phyloP scores from a whole-genome alignment of 164 flowering plant species.

The Macadamia integrifolia region DNA sequence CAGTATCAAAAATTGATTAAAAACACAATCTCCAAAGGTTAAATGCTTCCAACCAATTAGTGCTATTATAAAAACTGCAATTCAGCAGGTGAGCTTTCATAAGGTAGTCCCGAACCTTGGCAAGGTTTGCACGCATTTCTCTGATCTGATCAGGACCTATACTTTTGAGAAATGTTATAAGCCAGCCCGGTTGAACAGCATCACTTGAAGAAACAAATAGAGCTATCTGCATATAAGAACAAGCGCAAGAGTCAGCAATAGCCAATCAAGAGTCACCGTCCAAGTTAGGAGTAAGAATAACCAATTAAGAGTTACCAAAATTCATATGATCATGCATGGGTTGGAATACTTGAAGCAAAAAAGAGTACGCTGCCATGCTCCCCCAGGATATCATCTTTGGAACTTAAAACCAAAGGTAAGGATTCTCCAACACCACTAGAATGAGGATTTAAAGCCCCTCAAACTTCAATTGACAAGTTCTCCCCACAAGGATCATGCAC shows the following conservation, averaged over 20 bases:
- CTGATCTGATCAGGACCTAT: conserved; percentile 38
- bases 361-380: too few species aligned
- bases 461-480: too few species aligned
- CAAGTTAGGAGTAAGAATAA: too few species aligned
- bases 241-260: conserved; percentile 3
- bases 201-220: conserved; percentile 91
- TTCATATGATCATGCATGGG: too few species aligned
- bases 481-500: too few species aligned
- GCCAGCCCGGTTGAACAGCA: conserved; percentile 84
- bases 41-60: not conserved
- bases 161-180: conserved; percentile 53
- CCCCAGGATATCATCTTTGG: too few species aligned
- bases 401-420: too few species aligned
- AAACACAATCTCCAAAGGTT: not conserved
- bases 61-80: not conserved
- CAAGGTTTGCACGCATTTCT: conserved; percentile 61
- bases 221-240: conserved; percentile 57
- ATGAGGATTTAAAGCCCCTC: too few species aligned
- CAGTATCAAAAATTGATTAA: not conserved
- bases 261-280: too few species aligned
- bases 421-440: too few species aligned
- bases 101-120: conserved; percentile 51
- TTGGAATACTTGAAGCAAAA: too few species aligned
- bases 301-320: too few species aligned
- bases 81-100: not conserved